A percentile compares a stretch with the other conserved stretches of the same genome.
Evolutionary conservation across 2,329 filamentous ascomycete species (phyloP).

Genomic region (Aspergillus melleus): DNA sequence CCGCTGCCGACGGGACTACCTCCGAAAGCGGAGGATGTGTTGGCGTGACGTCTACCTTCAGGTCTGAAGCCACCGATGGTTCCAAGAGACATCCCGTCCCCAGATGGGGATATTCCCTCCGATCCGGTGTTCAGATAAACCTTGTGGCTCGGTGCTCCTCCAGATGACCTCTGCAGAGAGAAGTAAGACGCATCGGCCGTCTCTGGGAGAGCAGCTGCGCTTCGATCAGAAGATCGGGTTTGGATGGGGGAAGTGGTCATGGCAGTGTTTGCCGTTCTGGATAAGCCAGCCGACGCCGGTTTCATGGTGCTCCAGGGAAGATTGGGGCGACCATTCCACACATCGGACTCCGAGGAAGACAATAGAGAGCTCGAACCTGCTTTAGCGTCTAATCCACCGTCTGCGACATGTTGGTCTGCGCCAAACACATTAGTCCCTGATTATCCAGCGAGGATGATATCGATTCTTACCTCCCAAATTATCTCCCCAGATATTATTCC

Average conservation of each 20-base stretch:
- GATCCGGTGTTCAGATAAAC: conserved; percentile 34
- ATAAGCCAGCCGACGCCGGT: conserved; percentile 43
- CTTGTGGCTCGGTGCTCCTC: conserved; percentile 30
- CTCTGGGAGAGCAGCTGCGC: conserved; percentile 41
- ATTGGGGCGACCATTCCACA: conserved; percentile 55
- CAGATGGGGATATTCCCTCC: conserved; percentile 36
- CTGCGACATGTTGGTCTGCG: conserved; percentile 29
- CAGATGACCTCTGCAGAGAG: conserved; percentile 43
- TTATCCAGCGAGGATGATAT: conserved; percentile 20
- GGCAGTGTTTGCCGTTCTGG: conserved; percentile 47
- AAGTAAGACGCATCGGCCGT: conserved; percentile 50
- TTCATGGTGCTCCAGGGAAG: conserved; percentile 62
- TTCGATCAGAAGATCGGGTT: conserved; percentile 51
- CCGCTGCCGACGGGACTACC: conserved; percentile 31
- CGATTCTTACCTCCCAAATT: conserved; percentile 40
- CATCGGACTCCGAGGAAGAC: conserved; percentile 67
- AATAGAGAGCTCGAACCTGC: conserved; percentile 70
- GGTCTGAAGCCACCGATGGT: conserved; percentile 33
- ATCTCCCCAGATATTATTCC: conserved; percentile 56
- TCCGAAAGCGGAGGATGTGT: conserved; percentile 29
- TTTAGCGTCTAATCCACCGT: conserved; percentile 52
- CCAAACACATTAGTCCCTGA: neutral
- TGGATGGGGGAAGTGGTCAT: conserved; percentile 60
- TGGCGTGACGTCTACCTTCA: conserved; percentile 35
- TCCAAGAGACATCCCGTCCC: conserved; percentile 33